A percentile compares a stretch with the other conserved stretches of the same genome.
phyloP scores from a whole-genome alignment of 768 basidiomycete species.

The Boletus rubropictus region DNA sequence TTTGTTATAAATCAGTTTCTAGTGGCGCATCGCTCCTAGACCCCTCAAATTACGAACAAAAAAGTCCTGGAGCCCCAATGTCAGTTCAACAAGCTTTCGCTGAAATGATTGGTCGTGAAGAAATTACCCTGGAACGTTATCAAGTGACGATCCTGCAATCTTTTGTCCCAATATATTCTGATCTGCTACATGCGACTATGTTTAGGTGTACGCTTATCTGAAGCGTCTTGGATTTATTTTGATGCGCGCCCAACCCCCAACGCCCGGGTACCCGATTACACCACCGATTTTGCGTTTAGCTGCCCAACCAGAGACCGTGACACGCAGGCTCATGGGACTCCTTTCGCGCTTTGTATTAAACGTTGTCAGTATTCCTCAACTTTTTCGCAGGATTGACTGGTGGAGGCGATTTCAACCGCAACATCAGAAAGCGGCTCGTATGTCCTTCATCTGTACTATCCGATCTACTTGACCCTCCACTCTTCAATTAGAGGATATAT shows the following conservation, averaged over 20 bases:
- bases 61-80: slow-evolving; percentile 67
- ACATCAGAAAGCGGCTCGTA: slow-evolving; percentile 54
- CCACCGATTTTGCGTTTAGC: slow-evolving; percentile 24
- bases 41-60: slow-evolving; percentile 26
- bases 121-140: slow-evolving; percentile 77
- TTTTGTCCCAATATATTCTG: not conserved
- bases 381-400: slow-evolving; percentile 39
- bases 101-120: slow-evolving; percentile 77
- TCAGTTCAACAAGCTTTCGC: slow-evolving; percentile 85
- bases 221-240: slow-evolving; percentile 89
- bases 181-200: not conserved
- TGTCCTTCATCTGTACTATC: slow-evolving; percentile 13
- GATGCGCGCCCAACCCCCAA: slow-evolving; percentile 64
- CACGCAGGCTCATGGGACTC: slow-evolving; percentile 3
- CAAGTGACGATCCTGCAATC: slow-evolving; percentile 49
- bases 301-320: slow-evolving; percentile 5
- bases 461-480: not conserved
- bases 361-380: slow-evolving; percentile 1
- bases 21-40: slow-evolving; percentile 18
- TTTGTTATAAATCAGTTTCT: slow-evolving; percentile 65
- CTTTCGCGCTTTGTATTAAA: slow-evolving; percentile 11
- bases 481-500: slow-evolving; percentile 52
- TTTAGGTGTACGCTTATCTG: slow-evolving; percentile 86
- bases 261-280: slow-evolving; percentile 46
- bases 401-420: slow-evolving; percentile 55